Evolutionary conservation across 805 yeast genomes (phyloP).

Genomic region (Maudiozyma serrabonitensis): DNA sequence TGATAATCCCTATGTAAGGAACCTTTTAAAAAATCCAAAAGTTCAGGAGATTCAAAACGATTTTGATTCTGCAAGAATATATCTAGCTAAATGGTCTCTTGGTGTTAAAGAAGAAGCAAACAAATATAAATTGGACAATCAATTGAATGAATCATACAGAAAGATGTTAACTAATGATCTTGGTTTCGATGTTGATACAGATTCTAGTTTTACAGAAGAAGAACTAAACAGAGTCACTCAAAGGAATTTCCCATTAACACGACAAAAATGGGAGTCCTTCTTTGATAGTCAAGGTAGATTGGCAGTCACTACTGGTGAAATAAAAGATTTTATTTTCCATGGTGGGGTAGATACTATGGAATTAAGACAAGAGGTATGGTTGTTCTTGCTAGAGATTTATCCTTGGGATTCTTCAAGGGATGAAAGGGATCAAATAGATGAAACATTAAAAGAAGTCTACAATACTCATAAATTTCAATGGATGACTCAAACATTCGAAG

Average conservation of each 20-base stretch:
- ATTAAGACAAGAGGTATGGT: conserved; percentile 73
- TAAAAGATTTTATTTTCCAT: conserved; percentile 77
- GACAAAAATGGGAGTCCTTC: conserved; percentile 73
- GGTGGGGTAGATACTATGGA: conserved; percentile 57
- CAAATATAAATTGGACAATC: conserved; percentile 36
- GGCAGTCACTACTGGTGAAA: conserved; percentile 62
- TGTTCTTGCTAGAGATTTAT: conserved; percentile 68
- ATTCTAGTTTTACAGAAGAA: conserved; percentile 19
- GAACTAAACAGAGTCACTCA: conserved; percentile 46
- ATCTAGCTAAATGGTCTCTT: conserved; percentile 93
- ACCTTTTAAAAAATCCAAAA: conserved; percentile 63
- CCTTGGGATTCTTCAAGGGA: conserved; percentile 78
- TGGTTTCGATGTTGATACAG: conserved; percentile 37
- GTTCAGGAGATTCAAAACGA: conserved; percentile 73
- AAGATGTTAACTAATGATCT: conserved; percentile 49
- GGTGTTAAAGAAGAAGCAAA: conserved; percentile 89
- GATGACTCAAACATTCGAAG: conserved; percentile 27
- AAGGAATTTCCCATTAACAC: conserved; percentile 39
- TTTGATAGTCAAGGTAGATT: conserved; percentile 76
- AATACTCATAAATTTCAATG: conserved; percentile 58
- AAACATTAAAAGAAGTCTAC: conserved; percentile 52
- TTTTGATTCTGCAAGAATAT: conserved; percentile 85
- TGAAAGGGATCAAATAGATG: conserved; percentile 53
- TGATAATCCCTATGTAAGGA: conserved; percentile 32
- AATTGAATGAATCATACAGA: conserved; percentile 49